Conservation (phyloP, 2,329 filamentous ascomycete genomes). For the Aspergillus awamori region DNA sequence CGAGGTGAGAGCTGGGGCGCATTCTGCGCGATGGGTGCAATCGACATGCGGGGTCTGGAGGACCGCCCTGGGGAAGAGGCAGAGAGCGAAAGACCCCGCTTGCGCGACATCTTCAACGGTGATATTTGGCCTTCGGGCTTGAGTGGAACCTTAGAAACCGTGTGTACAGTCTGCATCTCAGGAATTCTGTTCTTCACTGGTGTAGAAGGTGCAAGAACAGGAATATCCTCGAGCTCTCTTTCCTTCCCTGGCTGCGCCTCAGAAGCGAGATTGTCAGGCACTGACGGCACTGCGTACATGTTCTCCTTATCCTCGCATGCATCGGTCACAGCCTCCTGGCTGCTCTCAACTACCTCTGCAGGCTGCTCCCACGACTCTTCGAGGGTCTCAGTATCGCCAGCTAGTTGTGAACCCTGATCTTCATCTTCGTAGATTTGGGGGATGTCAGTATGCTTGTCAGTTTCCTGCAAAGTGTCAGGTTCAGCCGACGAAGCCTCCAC, state of each 20-base stretch:
- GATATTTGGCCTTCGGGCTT: conserved; percentile 63
- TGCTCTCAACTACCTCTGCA: conserved; percentile 18
- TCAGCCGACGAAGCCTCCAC: neutral
- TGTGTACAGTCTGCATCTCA: conserved; percentile 65
- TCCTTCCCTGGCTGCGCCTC: conserved; percentile 41
- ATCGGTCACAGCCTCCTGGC: conserved; percentile 10
- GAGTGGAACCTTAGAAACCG: conserved; percentile 75
- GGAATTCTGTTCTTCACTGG: conserved; percentile 54
- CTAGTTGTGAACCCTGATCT: neutral
- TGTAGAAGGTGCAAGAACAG: conserved; percentile 52
- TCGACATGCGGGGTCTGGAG: conserved; percentile 31
- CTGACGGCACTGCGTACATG: neutral
- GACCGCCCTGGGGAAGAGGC: conserved; percentile 45
- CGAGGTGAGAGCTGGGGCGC: conserved; percentile 31
- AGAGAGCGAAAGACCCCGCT: conserved; percentile 57
- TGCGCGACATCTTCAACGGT: conserved; percentile 48
- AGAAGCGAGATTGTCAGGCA: conserved; percentile 1
- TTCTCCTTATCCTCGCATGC: neutral
- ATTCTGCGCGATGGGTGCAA: conserved; percentile 26
- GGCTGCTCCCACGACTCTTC: conserved; percentile 16
- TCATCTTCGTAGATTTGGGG: conserved; percentile 30
- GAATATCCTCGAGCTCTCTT: conserved; percentile 32
- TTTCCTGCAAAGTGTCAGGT: conserved; percentile 1
- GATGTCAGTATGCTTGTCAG: conserved; percentile 10
- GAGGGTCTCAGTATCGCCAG: conserved; percentile 3